Evolutionary conservation across 805 yeast species (phyloP).

Genomic region (Ogataea henricii): DNA sequence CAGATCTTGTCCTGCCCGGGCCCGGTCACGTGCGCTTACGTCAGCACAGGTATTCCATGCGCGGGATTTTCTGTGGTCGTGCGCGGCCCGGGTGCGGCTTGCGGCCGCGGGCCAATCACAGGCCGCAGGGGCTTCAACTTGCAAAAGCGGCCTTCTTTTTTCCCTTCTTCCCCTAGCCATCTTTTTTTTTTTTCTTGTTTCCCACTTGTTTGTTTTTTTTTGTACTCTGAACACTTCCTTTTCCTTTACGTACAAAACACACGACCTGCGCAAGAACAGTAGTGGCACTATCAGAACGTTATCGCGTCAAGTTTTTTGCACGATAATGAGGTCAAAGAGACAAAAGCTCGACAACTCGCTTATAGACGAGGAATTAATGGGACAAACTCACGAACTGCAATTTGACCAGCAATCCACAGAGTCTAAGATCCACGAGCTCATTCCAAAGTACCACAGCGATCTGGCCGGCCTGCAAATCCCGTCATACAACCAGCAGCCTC

Average conservation of each 20-base stretch:
- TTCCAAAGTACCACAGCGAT: slow-evolving; percentile 25
- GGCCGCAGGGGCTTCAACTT: slow-evolving; percentile 1
- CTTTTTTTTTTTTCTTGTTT: slow-evolving; percentile 9
- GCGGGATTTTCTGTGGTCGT: slow-evolving; percentile 1
- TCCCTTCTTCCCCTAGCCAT: slow-evolving; percentile 3
- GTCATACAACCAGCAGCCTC: slow-evolving; percentile 14
- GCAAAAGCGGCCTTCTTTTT: slow-evolving; percentile 5
- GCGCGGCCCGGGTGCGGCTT: background rate
- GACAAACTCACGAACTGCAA: slow-evolving; percentile 23
- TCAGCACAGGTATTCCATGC: too few relatives aligned
- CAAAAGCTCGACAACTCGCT: slow-evolving; percentile 27
- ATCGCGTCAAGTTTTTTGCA: slow-evolving; percentile 16
- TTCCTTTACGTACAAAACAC: slow-evolving; percentile 21
- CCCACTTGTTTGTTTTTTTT: slow-evolving; percentile 17
- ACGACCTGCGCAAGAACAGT: slow-evolving; percentile 14
- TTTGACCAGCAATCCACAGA: slow-evolving; percentile 21
- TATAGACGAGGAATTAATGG: slow-evolving; percentile 28
- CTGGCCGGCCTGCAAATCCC: slow-evolving; percentile 21
- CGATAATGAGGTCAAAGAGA: slow-evolving; percentile 19
- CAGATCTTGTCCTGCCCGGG: too few relatives aligned
- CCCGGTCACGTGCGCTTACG: too few relatives aligned
- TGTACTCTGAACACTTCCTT: slow-evolving; percentile 23
- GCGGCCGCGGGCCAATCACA: slow-evolving; percentile 1
- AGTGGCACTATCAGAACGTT: slow-evolving; percentile 1
- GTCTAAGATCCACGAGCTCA: slow-evolving; percentile 22